Percentiles rank a stretch among this genome's conserved stretches.
phyloP scores from a whole-genome alignment of 2,329 filamentous ascomycete genomes.

The Penicillium sp. region DNA sequence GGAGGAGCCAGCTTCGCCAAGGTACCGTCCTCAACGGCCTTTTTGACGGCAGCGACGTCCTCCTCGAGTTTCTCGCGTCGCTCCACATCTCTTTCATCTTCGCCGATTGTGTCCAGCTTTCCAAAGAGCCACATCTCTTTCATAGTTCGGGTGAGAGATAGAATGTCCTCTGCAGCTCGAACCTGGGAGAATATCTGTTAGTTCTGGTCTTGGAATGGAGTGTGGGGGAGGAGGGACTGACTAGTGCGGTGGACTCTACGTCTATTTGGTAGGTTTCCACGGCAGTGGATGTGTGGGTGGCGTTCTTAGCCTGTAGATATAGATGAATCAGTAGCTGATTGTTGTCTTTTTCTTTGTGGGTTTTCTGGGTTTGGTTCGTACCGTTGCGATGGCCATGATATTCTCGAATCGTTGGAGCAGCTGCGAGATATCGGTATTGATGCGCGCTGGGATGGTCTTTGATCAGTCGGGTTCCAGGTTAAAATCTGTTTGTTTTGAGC shows the following conservation, averaged over 20 bases:
- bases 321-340: slow-evolving; percentile 1
- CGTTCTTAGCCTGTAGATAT: slow-evolving; percentile 49
- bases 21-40: slow-evolving; percentile 43
- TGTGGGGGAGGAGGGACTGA: slow-evolving; percentile 35
- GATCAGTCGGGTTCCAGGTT: neutral
- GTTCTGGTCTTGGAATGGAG: neutral
- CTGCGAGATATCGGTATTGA: slow-evolving; percentile 50
- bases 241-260: slow-evolving; percentile 63
- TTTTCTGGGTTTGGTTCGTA: slow-evolving; percentile 31
- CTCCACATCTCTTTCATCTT: slow-evolving; percentile 45
- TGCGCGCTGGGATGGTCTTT: slow-evolving; percentile 41
- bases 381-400: slow-evolving; percentile 58
- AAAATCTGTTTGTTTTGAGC: no score
- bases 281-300: slow-evolving; percentile 60
- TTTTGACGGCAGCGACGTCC: slow-evolving; percentile 52
- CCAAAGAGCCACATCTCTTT: slow-evolving; percentile 72
- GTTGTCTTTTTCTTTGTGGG: no score
- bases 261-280: slow-evolving; percentile 62
- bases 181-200: slow-evolving; percentile 46
- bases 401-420: slow-evolving; percentile 60
- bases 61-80: slow-evolving; percentile 51
- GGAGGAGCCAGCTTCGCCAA: slow-evolving; percentile 25
- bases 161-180: slow-evolving; percentile 64
- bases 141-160: slow-evolving; percentile 63
- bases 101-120: slow-evolving; percentile 61